Evolutionary conservation across 768 basidiomycete genomes (phyloP), one percentile per base, ranked within the genome.

Genomic region (Lenzites betulinus): DNA sequence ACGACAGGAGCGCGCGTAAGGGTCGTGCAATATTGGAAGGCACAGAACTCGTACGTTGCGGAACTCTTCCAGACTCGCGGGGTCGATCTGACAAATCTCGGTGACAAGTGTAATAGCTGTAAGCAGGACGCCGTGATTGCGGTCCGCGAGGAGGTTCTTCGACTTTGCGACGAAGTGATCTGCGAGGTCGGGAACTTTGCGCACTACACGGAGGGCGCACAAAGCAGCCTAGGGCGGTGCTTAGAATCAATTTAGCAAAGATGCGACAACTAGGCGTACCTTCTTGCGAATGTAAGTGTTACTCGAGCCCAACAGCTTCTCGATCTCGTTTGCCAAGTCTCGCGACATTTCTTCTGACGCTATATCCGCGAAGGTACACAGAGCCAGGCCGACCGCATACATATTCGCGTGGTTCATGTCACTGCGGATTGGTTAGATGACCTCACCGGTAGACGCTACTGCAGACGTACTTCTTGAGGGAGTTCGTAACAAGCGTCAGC

Each of bases 361-460:
- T 66, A 98, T 98, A 71, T 98, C 98, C 59, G 96, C 97, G 71
- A 99, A 98, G 0, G 97, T 98, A 69, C 95, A 98, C 36, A 99
- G 85, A 2, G 95, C 96, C 57, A 99, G 83, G 7, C 97, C 97
- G 25, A 98, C 97, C 3, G 92, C 93, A 73, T 98, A 98, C 93
- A 97, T 97, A 75, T 98, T 98, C 1, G 95, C 89, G 74, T 98
- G 95, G 75, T 98, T 98, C 93, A 99, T 93, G 76, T 99, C 97
- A 77, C 96, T 99, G 67, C 26, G 18, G 33, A 25, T 39, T 22
- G 15, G 58, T 66, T 9, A 71, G 67, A 59, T 23, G 39, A 18
- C 16, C 20, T 35, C 23, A 39, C 22, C 18, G 18, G 0, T n/a
- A 7, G 30, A 28, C 15, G 47, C 43, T 56, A 33, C 42, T 42